Evolutionary conservation across 441 rosid genomes (phyloP).

Genomic region (Gossypium lobatum): DNA sequence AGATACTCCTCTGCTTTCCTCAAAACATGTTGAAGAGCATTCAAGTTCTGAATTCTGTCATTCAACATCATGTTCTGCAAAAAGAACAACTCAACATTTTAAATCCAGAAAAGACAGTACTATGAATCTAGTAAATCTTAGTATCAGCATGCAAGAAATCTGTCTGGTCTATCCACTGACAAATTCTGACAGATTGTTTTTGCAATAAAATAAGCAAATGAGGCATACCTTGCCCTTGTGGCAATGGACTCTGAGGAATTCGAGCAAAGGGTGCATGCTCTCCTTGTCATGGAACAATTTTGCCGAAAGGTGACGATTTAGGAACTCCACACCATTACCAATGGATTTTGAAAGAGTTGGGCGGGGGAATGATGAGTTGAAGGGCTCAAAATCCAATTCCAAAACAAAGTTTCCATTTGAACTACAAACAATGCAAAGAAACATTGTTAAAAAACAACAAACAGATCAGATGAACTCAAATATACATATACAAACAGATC

Average conservation of each 20-base stretch:
- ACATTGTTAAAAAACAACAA: not conserved
- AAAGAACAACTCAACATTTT: conserved; percentile 14
- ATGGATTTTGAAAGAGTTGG: conserved; percentile 69
- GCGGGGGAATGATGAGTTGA: conserved; percentile 67
- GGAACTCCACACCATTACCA: conserved; percentile 79
- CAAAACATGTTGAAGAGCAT: conserved; percentile 58
- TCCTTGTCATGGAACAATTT: conserved; percentile 78
- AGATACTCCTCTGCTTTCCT: conserved; percentile 79
- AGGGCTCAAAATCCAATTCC: conserved; percentile 79
- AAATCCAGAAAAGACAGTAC: not conserved
- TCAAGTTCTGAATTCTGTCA: conserved; percentile 51
- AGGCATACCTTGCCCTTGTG: conserved; percentile 61
- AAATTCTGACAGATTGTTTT: not conserved
- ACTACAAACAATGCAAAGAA: conserved; percentile 25
- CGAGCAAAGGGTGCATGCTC: conserved; percentile 72
- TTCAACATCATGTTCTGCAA: conserved; percentile 77
- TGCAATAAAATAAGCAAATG: not conserved
- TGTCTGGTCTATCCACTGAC: conserved; percentile 1
- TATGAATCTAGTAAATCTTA: not conserved
- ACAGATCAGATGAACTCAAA: not conserved
- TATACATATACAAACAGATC: not conserved
- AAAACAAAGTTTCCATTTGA: conserved; percentile 64
- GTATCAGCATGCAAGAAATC: not conserved
- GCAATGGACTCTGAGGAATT: conserved; percentile 64
- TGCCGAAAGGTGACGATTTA: conserved; percentile 76